These are phyloP conservation scores for Schwanniomyces vanrijiae DNA, from an alignment of 805 yeast species.

Conservation along the genomic window DNA sequence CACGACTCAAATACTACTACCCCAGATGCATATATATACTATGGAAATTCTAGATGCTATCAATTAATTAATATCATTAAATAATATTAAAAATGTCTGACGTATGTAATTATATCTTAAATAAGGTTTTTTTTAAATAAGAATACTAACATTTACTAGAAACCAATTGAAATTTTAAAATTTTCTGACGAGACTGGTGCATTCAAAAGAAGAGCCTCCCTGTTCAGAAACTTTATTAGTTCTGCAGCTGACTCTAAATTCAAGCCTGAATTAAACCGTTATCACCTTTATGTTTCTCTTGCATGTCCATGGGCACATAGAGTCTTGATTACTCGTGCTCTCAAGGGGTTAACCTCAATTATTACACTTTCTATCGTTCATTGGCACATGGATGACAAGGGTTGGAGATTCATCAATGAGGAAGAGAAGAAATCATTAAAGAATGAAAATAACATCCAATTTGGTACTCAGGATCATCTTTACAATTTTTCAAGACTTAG, in stretches of 20 bases:
- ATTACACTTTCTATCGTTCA: slow-evolving; percentile 79
- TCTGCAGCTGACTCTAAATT: slow-evolving; percentile 57
- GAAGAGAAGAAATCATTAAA: slow-evolving; percentile 46
- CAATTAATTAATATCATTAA: not conserved
- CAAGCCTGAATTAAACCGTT: slow-evolving; percentile 75
- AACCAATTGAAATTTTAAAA: slow-evolving; percentile 40
- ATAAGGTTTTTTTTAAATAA: not conserved
- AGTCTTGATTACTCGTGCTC: slow-evolving; percentile 64
- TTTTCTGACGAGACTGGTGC: slow-evolving; percentile 39
- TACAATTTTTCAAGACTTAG: slow-evolving; percentile 60
- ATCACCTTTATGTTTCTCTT: slow-evolving; percentile 80
- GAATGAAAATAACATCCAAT: slow-evolving; percentile 51
- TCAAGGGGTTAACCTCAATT: slow-evolving; percentile 66
- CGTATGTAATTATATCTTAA: not conserved
- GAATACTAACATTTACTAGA: not conserved
- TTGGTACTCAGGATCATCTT: slow-evolving; percentile 43
- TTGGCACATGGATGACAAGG: slow-evolving; percentile 84
- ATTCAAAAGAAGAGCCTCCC: slow-evolving; percentile 24
- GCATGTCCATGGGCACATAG: slow-evolving; percentile 99
- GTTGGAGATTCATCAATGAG: slow-evolving; percentile 77
- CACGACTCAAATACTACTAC: not conserved
- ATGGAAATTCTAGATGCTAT: not conserved
- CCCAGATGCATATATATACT: not conserved
- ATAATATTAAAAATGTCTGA: slow-evolving; percentile 1
- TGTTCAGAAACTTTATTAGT: slow-evolving; percentile 67